A percentile compares a stretch with the other conserved stretches of the same genome.
These are phyloP conservation scores for Eucalyptus marginata DNA, from an alignment of 345 rosid genomes.

Conservation along the genomic window DNA sequence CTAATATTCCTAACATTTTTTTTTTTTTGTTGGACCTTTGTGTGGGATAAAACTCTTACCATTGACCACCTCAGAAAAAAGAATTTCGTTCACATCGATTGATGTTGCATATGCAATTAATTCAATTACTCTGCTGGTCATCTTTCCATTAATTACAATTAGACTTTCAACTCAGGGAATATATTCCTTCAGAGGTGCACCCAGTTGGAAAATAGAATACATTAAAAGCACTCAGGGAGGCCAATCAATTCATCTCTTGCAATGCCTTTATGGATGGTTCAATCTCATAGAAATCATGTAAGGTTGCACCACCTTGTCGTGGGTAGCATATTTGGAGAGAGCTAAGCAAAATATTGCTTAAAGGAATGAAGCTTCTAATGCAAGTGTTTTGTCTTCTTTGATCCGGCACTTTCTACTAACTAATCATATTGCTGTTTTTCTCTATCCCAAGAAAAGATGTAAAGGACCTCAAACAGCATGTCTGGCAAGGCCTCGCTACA, in stretches of 20 bases:
- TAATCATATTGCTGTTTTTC: background rate
- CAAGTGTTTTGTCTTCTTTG: background rate
- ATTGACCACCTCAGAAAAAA: background rate
- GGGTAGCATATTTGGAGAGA: background rate
- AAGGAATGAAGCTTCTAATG: background rate
- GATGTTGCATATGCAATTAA: background rate
- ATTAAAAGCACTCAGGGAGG: too few species aligned
- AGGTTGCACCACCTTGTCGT: background rate
- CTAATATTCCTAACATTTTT: background rate
- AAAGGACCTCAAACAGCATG: background rate
- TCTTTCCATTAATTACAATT: background rate
- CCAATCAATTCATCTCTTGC: background rate
- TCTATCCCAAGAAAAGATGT: background rate
- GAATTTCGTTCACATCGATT: background rate
- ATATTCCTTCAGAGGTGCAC: background rate
- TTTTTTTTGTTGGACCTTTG: background rate
- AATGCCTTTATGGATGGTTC: background rate
- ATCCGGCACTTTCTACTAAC: background rate
- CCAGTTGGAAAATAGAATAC: too few species aligned
- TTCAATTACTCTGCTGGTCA: background rate
- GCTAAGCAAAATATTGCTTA: background rate
- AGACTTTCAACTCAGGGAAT: background rate
- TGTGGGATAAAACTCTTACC: background rate
- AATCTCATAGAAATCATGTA: background rate
- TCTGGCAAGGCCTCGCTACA: background rate